phyloP scores from a whole-genome alignment of 768 basidiomycete species.

The Sporobolomyces pararoseus region DNA sequence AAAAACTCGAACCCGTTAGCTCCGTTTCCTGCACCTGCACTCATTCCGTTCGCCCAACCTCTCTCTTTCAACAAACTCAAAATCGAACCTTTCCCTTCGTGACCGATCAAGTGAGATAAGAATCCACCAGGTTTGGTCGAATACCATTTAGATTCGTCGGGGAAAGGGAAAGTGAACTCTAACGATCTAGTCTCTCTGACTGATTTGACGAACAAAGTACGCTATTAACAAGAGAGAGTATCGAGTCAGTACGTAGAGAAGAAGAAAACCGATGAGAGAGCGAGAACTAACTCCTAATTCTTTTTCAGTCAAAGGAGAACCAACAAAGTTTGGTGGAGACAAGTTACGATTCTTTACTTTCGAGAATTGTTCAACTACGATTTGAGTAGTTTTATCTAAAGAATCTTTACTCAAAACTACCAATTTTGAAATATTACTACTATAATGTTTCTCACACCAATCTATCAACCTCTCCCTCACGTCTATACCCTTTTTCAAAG shows the following conservation, averaged over 20 bases:
- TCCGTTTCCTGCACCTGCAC: conserved; percentile 66
- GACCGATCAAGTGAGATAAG: conserved; percentile 66
- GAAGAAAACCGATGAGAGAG: background rate
- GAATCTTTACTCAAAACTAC: conserved; percentile 51
- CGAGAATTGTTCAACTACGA: conserved; percentile 46
- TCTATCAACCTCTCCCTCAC: conserved; percentile 52
- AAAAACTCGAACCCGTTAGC: conserved; percentile 75
- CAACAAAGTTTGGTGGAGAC: conserved; percentile 38
- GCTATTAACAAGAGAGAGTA: conserved; percentile 30
- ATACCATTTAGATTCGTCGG: conserved; percentile 49
- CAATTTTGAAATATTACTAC: conserved; percentile 52
- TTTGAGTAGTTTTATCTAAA: conserved; percentile 44
- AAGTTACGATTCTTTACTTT: conserved; percentile 44
- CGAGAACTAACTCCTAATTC: conserved; percentile 37
- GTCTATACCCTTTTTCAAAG: conserved; percentile 49
- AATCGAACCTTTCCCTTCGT: conserved; percentile 70
- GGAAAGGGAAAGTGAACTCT: conserved; percentile 53
- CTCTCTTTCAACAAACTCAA: conserved; percentile 74
- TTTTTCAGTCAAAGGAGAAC: conserved; percentile 41
- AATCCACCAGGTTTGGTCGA: conserved; percentile 75
- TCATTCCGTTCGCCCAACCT: conserved; percentile 54
- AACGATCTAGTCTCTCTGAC: conserved; percentile 51
- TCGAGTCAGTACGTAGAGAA: background rate
- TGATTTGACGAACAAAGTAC: conserved; percentile 50
- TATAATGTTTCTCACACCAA: conserved; percentile 53